A percentile compares a stretch with the other conserved stretches of the same genome.
phyloP scores from a whole-genome alignment of 2,329 filamentous ascomycete species.

The Pseudogymnoascus sp. region DNA sequence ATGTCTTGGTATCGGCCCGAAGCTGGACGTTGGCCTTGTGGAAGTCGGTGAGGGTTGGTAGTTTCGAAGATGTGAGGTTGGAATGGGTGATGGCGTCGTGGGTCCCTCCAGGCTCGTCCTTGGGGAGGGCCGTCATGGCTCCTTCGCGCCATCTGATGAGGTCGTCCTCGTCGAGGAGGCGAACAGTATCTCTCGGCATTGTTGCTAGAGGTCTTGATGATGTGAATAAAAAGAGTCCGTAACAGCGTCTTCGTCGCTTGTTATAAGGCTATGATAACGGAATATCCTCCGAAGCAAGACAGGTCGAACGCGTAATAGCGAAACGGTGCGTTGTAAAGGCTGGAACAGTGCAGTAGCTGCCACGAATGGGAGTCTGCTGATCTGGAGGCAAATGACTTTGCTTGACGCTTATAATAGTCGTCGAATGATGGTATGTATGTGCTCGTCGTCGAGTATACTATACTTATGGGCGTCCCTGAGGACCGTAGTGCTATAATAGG shows the following conservation, averaged over 20 bases:
- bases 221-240: neutral
- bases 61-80: neutral
- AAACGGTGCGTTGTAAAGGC: neutral
- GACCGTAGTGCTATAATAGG: constrained; percentile 35
- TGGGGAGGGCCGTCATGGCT: neutral
- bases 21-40: constrained; percentile 34
- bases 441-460: constrained; percentile 14
- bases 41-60: constrained; percentile 19
- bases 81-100: constrained; percentile 10
- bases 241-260: neutral
- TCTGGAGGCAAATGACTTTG: constrained; percentile 8
- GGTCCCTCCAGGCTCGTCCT: neutral
- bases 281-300: neutral
- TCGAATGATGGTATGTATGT: constrained; percentile 9
- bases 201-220: constrained; percentile 3
- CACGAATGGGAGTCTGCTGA: neutral
- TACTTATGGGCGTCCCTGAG: constrained; percentile 36
- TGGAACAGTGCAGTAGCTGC: neutral
- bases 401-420: neutral
- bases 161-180: constrained; percentile 5
- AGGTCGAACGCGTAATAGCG: neutral
- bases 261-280: neutral
- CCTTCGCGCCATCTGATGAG: constrained; percentile 5
- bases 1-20: constrained; percentile 56
- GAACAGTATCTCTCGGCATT: neutral